Conservation (phyloP, 2,329 filamentous ascomycete species). For the Trichoderma polysporum region DNA sequence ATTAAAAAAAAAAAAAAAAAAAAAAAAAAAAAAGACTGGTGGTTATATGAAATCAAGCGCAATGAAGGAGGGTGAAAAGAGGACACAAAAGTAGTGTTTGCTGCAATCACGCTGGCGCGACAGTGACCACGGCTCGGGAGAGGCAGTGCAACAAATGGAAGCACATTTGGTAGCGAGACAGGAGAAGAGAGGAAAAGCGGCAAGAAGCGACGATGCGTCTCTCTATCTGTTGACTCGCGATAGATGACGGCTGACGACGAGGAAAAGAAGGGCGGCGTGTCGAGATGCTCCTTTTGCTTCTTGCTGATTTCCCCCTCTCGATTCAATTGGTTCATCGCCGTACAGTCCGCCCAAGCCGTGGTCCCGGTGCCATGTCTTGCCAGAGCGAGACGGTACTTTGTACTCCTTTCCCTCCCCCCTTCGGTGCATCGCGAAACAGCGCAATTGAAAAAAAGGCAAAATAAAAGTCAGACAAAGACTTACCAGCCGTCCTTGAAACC, state of each 20-base stretch:
- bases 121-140: background rate
- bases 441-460: background rate
- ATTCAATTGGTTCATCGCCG: slow-evolving; percentile 3
- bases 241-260: background rate
- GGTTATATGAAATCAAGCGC: background rate
- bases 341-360: background rate
- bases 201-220: background rate
- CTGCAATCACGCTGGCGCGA: slow-evolving; percentile 2
- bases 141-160: background rate
- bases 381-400: background rate
- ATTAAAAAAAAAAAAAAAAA: background rate
- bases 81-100: background rate
- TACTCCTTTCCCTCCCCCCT: background rate
- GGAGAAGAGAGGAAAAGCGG: background rate
- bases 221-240: background rate
- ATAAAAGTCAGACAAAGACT: background rate
- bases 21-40: background rate
- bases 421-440: background rate
- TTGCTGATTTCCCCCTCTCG: background rate
- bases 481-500: slow-evolving; percentile 14
- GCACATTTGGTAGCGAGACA: background rate
- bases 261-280: background rate
- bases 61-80: background rate
- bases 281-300: background rate
- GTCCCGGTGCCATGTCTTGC: background rate